Conservation (phyloP, 768 basidiomycete species). For the Rhodocollybia butyracea region DNA sequence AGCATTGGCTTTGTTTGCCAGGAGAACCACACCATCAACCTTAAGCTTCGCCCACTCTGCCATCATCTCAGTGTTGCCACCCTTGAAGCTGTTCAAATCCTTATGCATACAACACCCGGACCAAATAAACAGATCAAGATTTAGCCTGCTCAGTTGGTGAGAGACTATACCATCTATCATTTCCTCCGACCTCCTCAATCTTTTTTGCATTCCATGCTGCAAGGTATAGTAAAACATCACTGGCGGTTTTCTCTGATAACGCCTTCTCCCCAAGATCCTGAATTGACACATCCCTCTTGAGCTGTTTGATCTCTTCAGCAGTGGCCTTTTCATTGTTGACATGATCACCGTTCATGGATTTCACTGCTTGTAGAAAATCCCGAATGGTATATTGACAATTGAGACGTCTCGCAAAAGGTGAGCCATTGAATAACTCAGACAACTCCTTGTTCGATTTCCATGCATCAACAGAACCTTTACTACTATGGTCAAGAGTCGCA, state of each 20-base stretch:
- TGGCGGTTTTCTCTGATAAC: background rate
- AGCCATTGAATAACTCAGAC: background rate
- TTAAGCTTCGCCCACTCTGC: constrained; percentile 11
- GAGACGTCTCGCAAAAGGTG: background rate
- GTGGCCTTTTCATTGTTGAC: constrained; percentile 23
- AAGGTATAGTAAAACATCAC: constrained; percentile 4
- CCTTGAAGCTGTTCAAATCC: constrained; percentile 22
- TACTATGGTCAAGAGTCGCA: background rate
- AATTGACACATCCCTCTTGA: constrained; percentile 1
- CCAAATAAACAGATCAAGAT: constrained; percentile 19
- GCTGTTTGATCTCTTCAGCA: constrained; percentile 4
- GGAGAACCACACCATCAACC: constrained; percentile 10
- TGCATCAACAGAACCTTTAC: background rate
- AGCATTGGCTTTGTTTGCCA: constrained; percentile 24
- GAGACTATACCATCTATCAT: constrained; percentile 13
- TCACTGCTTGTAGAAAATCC: constrained; percentile 6
- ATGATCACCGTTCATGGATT: constrained; percentile 18
- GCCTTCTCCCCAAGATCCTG: constrained; percentile 13
- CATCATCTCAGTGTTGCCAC: constrained; percentile 16
- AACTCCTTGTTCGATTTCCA: constrained; percentile 12
- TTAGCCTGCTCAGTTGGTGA: constrained; percentile 12
- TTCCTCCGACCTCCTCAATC: constrained; percentile 15
- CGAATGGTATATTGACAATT: background rate
- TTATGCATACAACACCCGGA: constrained; percentile 29
- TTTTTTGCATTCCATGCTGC: background rate